Percentiles rank a stretch among this genome's conserved stretches.
phyloP scores from a whole-genome alignment of 768 basidiomycete species.

The Panaeolus papilionaceus region DNA sequence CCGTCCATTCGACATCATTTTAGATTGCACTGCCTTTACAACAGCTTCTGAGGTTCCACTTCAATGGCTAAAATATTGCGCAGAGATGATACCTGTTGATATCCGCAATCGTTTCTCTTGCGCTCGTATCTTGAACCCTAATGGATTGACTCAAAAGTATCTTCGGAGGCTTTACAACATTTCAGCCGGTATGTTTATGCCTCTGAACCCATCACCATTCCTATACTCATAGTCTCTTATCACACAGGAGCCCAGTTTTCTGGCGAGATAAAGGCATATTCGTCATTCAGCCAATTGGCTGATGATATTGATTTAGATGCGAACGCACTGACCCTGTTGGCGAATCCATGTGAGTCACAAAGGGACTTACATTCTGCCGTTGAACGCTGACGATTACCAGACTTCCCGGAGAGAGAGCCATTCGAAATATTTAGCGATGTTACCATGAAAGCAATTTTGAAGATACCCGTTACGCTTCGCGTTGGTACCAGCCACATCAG shows the following conservation, averaged over 20 bases:
- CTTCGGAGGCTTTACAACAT: constrained; percentile 80
- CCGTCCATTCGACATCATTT: constrained; percentile 69
- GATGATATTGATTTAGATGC: constrained; percentile 53
- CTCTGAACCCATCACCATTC: neutral
- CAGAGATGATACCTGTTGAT: constrained; percentile 76
- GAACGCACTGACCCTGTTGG: constrained; percentile 50
- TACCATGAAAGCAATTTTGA: constrained; percentile 70
- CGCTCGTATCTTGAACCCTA: constrained; percentile 77
- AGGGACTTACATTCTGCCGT: neutral
- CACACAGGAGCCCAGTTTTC: constrained; percentile 56
- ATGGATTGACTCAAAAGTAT: constrained; percentile 72
- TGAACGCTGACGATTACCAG: constrained; percentile 39
- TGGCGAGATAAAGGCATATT: constrained; percentile 61
- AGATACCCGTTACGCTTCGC: constrained; percentile 73
- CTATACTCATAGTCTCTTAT: constrained; percentile 10
- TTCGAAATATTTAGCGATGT: constrained; percentile 62
- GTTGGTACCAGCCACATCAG: constrained; percentile 76
- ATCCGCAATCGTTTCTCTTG: constrained; percentile 65
- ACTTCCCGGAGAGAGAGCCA: constrained; percentile 65
- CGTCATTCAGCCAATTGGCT: constrained; percentile 65
- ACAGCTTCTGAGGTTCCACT: constrained; percentile 79
- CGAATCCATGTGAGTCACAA: constrained; percentile 56
- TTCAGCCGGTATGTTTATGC: constrained; percentile 48
- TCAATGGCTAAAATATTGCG: constrained; percentile 81
- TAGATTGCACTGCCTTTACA: constrained; percentile 84